Evolutionary conservation across 1,139 yeast species (phyloP).

Genomic region (Saccharomyces uvarum): DNA sequence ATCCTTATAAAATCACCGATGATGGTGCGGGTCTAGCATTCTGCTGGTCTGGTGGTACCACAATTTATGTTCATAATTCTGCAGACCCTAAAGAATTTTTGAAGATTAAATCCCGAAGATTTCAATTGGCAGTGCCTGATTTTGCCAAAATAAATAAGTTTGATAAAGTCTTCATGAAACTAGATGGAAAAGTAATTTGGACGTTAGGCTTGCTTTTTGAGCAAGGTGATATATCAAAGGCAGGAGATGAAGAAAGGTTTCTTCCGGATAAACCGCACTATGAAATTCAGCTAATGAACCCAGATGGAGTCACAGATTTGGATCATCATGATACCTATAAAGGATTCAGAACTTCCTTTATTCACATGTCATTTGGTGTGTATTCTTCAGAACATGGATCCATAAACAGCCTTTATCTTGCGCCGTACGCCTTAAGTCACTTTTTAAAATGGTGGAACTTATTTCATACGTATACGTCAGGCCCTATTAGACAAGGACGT

Average conservation of each 20-base stretch:
- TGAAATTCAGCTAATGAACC: constrained; percentile 53
- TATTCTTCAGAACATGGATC: constrained; percentile 39
- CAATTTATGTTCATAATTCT: constrained; percentile 50
- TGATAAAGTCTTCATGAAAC: constrained; percentile 46
- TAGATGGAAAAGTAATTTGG: constrained; percentile 46
- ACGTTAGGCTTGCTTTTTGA: constrained; percentile 44
- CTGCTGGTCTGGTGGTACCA: constrained; percentile 65
- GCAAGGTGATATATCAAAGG: constrained; percentile 29
- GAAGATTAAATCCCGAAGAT: constrained; percentile 55
- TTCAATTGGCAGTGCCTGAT: constrained; percentile 50
- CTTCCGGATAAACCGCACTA: constrained; percentile 56
- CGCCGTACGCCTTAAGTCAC: constrained; percentile 61
- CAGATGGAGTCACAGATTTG: constrained; percentile 40
- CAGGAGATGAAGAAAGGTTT: constrained; percentile 28
- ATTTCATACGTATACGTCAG: constrained; percentile 57
- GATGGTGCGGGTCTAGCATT: constrained; percentile 72
- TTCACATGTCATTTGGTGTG: constrained; percentile 70
- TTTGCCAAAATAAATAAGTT: constrained; percentile 26
- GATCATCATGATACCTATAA: constrained; percentile 57
- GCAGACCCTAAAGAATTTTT: constrained; percentile 55
- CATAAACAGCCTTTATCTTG: constrained; percentile 59
- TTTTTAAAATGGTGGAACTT: constrained; percentile 77
- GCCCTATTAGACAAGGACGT: constrained; percentile 67
- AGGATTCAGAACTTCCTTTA: constrained; percentile 65
- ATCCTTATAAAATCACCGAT: constrained; percentile 65